Evolutionary conservation across 2,329 filamentous ascomycete genomes (phyloP).

Genomic region (Epichloe baconii): DNA sequence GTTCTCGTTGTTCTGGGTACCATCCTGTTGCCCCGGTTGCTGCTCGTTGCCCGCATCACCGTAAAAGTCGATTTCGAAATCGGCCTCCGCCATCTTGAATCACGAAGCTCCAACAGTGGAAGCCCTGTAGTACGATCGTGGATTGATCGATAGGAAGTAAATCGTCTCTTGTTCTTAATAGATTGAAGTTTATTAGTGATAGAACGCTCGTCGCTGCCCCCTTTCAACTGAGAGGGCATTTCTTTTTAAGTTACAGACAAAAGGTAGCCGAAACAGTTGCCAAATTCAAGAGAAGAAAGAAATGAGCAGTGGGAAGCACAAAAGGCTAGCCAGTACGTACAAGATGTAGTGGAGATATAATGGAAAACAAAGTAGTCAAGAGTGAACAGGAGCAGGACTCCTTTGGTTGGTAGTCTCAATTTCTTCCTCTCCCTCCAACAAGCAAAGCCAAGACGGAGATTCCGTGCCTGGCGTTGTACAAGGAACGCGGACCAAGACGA

Average conservation of each 20-base stretch:
- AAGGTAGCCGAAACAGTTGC: slow-evolving; percentile 2
- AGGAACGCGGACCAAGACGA: slow-evolving; percentile 3
- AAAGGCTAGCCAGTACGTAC: slow-evolving; percentile 42
- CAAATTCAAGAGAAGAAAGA: slow-evolving; percentile 13
- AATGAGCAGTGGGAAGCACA: slow-evolving; percentile 22
- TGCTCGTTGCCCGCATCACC: slow-evolving; percentile 42
- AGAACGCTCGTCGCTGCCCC: background rate
- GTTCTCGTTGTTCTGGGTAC: slow-evolving; percentile 23
- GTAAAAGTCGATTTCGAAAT: slow-evolving; percentile 63
- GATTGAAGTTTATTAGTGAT: slow-evolving; percentile 2
- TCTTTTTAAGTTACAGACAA: slow-evolving; percentile 2
- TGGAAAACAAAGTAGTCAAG: slow-evolving; percentile 4
- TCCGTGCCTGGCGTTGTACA: slow-evolving; percentile 4
- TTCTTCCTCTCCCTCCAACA: slow-evolving; percentile 5
- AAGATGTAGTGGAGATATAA: slow-evolving; percentile 13
- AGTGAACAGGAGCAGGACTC: slow-evolving; percentile 2
- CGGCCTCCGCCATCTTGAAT: slow-evolving; percentile 50
- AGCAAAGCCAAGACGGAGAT: slow-evolving; percentile 3
- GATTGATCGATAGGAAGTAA: background rate
- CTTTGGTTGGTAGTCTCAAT: slow-evolving; percentile 2
- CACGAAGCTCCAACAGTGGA: background rate
- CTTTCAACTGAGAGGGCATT: background rate
- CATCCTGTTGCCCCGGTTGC: slow-evolving; percentile 17
- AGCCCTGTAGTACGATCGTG: background rate
- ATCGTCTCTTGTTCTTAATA: slow-evolving; percentile 1